Evolutionary conservation across 2,329 filamentous ascomycete species (phyloP).

Genomic region (Xylaria sp.): DNA sequence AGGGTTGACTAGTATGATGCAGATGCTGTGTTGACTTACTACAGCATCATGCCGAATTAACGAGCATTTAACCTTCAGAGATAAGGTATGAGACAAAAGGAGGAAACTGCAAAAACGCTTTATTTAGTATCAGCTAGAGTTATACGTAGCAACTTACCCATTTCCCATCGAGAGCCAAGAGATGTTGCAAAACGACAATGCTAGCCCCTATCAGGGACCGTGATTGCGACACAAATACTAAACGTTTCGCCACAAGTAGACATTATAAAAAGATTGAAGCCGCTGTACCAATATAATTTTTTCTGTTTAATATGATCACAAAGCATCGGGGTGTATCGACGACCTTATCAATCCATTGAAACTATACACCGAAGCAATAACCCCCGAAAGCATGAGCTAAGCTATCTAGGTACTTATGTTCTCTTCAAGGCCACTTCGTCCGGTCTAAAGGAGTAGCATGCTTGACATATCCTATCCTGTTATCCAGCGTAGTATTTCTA

Average conservation of each 20-base stretch:
- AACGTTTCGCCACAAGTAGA: neutral
- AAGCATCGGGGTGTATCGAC: neutral
- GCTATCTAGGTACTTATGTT: neutral
- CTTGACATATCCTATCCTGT: conserved; percentile 40
- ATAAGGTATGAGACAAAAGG: too few species aligned
- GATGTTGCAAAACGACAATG: too few species aligned
- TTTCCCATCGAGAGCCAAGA: too few species aligned
- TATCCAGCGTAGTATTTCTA: conserved; percentile 37
- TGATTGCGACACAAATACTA: too few species aligned
- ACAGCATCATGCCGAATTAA: too few species aligned
- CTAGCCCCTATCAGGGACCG: too few species aligned
- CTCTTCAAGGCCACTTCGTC: conserved; percentile 32
- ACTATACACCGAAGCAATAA: neutral
- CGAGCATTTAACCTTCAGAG: too few species aligned
- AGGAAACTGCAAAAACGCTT: too few species aligned
- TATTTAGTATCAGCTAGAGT: too few species aligned
- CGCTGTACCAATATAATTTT: neutral
- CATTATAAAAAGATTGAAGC: neutral
- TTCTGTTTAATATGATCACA: neutral
- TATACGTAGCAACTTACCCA: too few species aligned
- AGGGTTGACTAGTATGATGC: too few species aligned
- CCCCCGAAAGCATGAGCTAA: neutral
- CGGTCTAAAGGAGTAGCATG: conserved; percentile 36
- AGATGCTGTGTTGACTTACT: too few species aligned
- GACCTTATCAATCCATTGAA: neutral